Conservation (phyloP, 176 grass and related monocot species). For the Areca catechu region DNA sequence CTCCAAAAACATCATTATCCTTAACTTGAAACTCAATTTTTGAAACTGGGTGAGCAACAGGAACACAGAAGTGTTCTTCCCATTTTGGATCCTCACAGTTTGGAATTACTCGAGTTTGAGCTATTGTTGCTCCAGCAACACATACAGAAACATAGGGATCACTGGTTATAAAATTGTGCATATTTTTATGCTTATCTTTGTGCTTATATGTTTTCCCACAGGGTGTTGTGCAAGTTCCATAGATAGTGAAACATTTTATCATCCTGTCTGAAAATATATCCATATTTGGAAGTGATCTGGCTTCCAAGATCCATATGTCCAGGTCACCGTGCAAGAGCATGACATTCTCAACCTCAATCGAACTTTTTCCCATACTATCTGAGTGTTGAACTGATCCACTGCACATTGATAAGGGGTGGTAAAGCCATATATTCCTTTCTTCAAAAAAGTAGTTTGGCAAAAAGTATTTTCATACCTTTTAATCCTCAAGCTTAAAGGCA, state of each 20-base stretch:
- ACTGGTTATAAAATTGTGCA: conserved; percentile 80
- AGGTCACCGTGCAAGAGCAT: conserved; percentile 69
- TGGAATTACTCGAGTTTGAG: conserved; percentile 76
- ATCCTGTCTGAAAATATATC: conserved; percentile 80
- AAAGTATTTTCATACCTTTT: too few species aligned
- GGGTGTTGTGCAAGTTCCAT: conserved; percentile 29
- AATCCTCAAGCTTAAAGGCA: too few species aligned
- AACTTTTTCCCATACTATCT: conserved; percentile 39
- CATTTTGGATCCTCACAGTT: conserved; percentile 93
- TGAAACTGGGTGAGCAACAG: conserved; percentile 67
- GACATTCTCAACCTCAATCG: conserved; percentile 1
- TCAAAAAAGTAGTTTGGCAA: too few species aligned
- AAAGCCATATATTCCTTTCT: too few species aligned
- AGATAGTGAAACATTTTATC: conserved; percentile 63
- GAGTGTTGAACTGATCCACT: conserved; percentile 9
- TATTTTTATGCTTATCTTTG: not conserved
- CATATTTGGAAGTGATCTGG: conserved; percentile 86
- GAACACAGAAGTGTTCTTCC: conserved; percentile 86
- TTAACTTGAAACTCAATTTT: conserved; percentile 82
- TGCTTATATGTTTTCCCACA: conserved; percentile 33
- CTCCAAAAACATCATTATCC: conserved; percentile 90
- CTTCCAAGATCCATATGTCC: conserved; percentile 88
- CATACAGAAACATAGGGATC: conserved; percentile 96
- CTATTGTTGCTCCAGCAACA: conserved; percentile 63
- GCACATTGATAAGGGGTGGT: not conserved